Percentiles rank a stretch among this genome's conserved stretches.
These are phyloP conservation scores for Naganishia sp. DNA, from an alignment of 1,284 basidiomycete species.

Conservation along the genomic window DNA sequence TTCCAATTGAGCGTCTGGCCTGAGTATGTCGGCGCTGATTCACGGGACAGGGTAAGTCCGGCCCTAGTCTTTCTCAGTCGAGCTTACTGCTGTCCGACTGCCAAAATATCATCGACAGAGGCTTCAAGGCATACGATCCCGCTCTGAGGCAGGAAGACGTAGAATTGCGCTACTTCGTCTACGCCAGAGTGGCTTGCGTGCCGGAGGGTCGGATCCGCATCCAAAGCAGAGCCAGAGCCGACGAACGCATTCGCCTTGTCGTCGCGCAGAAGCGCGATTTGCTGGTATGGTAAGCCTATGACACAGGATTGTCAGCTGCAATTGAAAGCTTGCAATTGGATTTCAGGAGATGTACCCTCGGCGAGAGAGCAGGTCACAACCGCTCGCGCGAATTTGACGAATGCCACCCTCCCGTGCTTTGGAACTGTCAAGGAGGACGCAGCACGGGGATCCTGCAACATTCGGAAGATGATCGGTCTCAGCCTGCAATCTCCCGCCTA, in stretches of 20 bases:
- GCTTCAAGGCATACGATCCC: conserved; percentile 48
- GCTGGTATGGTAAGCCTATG: conserved; percentile 13
- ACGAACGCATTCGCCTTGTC: conserved; percentile 12
- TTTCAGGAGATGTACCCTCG: conserved; percentile 2
- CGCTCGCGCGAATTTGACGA: conserved; percentile 15
- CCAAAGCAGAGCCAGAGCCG: conserved; percentile 7
- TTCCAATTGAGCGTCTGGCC: conserved; percentile 48
- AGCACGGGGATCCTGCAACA: background rate
- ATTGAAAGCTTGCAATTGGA: background rate
- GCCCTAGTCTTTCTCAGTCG: background rate
- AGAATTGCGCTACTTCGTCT: conserved; percentile 31
- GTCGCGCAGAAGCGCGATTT: conserved; percentile 5
- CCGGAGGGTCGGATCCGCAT: conserved; percentile 7
- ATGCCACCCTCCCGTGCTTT: conserved; percentile 20
- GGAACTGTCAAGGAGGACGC: conserved; percentile 2
- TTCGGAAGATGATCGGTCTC: background rate
- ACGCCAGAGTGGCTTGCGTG: conserved; percentile 7
- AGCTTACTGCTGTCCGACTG: conserved; percentile 8
- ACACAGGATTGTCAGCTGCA: background rate
- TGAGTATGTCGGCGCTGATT: conserved; percentile 29
- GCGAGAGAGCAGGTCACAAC: conserved; percentile 22
- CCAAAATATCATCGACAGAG: conserved; percentile 30
- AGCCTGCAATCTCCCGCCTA: background rate
- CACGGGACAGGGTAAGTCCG: background rate
- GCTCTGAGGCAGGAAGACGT: conserved; percentile 45